Evolutionary conservation across 2,329 filamentous ascomycete genomes (phyloP).

Genomic region (Talaromyces sp.): DNA sequence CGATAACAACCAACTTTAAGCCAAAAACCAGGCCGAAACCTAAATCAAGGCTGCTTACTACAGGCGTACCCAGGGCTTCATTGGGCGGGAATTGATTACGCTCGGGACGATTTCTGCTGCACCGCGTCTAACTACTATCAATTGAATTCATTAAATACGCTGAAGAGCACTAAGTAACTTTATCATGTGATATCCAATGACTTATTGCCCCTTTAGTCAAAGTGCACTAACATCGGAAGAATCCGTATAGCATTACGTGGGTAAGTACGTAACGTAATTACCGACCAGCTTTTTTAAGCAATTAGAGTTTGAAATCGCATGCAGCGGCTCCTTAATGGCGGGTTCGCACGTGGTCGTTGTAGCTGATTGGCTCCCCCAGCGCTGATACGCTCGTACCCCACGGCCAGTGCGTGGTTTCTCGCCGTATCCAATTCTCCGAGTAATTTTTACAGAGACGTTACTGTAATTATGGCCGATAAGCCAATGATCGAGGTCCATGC

Average conservation of each 20-base stretch:
- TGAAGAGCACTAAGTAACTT: not conserved
- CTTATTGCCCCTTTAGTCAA: not conserved
- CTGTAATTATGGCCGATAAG: not conserved
- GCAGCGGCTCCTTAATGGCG: constrained; percentile 1
- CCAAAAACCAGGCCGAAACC: not conserved
- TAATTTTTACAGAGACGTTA: not conserved
- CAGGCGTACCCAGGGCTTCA: too few species aligned
- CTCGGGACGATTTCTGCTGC: not conserved
- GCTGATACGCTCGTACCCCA: constrained; percentile 8
- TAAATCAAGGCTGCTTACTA: not conserved
- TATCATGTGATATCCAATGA: not conserved
- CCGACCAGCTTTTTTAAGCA: not conserved
- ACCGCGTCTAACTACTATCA: not conserved
- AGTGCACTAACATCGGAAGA: not conserved
- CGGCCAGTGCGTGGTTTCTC: not conserved
- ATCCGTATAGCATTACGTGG: not conserved
- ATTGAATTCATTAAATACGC: not conserved
- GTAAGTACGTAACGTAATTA: constrained; percentile 1
- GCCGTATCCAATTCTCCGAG: not conserved
- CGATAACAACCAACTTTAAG: not conserved
- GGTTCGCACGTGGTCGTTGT: not conserved
- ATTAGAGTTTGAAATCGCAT: constrained; percentile 4
- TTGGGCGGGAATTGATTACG: not conserved
- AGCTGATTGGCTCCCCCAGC: constrained; percentile 4
- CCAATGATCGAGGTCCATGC: not conserved